Evolutionary conservation across 2,329 filamentous ascomycete species (phyloP), one percentile per base, ranked within the genome.

Genomic region (Calonectria honghensis): DNA sequence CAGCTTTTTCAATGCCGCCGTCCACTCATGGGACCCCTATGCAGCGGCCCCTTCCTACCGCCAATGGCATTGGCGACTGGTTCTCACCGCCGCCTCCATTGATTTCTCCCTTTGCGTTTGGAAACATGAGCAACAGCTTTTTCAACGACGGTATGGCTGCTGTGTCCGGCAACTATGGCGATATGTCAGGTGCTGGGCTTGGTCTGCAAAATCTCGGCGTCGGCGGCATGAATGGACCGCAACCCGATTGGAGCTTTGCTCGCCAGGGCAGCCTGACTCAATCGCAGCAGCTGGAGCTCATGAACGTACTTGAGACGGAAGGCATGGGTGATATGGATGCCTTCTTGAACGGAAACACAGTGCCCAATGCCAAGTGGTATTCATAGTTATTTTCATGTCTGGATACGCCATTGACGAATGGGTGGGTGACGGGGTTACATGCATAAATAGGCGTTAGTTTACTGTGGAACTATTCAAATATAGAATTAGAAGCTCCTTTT

Each of bases 271-370:
- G 90, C 73, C 87, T 97, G 39, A 96, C 93, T 73, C 93, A 96
- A 76, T 91, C 95, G 81, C 95, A 97, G 84, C 95, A 97, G 84
- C 86, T 93, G 76, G 94, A 98, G 86, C 87, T 98, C 48, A 95
- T 97, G 94, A 92, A 93, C 70, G 92, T 93, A 64, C 89, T 98
- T 41, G 94, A 97, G 83, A 94, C 88, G 78, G 91, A 93, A 77
- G 92, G 92, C 0, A 86, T 93, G 82, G 87, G 86, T 32, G 91
- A 93, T 66, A 93, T 93, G 78, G 89, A 93, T 76, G 88, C 88
- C 18, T 91, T 92, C 71, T 84, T 93, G 78, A 91, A 85, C 85
- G 85, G 81, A 3, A 81, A 78, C 1, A 73, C 77, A 14, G 76
- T 85, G 72, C 68, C 81, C 4, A 83, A 81, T 66, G 78, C 76